phyloP scores from a whole-genome alignment of 2,329 filamentous ascomycete genomes.

The Trichoderma asperellum region DNA sequence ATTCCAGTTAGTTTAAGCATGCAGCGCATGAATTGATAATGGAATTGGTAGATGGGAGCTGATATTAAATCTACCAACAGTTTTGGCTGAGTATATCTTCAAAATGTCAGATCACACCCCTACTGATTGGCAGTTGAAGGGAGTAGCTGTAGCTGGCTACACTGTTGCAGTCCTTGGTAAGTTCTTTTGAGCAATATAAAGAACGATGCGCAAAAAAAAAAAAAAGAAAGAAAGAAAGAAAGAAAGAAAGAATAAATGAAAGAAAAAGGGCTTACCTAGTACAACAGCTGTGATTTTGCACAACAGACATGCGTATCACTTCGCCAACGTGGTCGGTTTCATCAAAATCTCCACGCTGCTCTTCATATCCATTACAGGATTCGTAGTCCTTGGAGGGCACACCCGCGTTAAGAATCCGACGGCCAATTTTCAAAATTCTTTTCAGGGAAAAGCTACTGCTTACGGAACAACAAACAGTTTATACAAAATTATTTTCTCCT shows the following conservation, averaged over 20 bases:
- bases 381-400: conserved; percentile 59
- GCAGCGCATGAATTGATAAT: not conserved
- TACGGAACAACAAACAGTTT: conserved; percentile 52
- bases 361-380: conserved; percentile 64
- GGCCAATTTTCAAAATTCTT: conserved; percentile 44
- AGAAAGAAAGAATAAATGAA: not conserved
- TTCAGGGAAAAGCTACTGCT: conserved; percentile 42
- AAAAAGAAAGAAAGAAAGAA: not conserved
- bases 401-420: conserved; percentile 39
- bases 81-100: conserved; percentile 66
- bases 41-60: not conserved
- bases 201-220: not conserved
- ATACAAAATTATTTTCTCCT: conserved; percentile 63
- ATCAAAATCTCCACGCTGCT: conserved; percentile 65
- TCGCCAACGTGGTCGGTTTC: conserved; percentile 60
- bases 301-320: conserved; percentile 60
- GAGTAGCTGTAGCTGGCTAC: conserved; percentile 67
- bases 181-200: conserved; percentile 33
- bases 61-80: conserved; percentile 36
- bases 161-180: conserved; percentile 60
- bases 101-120: conserved; percentile 55
- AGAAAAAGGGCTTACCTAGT: not conserved
- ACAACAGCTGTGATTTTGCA: conserved; percentile 50
- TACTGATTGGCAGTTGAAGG: conserved; percentile 67
- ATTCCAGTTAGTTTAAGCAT: conserved; percentile 31